phyloP scores from a whole-genome alignment of 805 yeast genomes.

The Saturnispora besseyi region DNA sequence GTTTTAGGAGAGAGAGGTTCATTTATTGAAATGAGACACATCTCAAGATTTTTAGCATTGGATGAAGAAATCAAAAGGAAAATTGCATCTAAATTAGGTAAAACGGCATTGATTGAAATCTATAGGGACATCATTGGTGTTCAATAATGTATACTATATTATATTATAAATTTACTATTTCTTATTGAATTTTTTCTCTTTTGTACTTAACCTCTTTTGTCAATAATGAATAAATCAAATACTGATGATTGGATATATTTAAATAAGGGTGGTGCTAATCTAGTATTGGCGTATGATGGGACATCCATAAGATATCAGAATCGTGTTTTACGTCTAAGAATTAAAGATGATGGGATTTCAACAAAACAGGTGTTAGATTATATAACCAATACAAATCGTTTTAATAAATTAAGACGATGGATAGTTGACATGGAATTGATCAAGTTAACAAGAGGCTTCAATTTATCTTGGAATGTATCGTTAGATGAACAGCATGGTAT shows the following conservation, averaged over 20 bases:
- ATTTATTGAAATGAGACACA: slow-evolving; percentile 52
- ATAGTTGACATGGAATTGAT: slow-evolving; percentile 11
- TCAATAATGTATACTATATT: slow-evolving; percentile 13
- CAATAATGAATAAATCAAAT: background rate
- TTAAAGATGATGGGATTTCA: slow-evolving; percentile 28
- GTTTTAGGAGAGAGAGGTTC: slow-evolving; percentile 66
- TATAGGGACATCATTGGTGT: slow-evolving; percentile 51
- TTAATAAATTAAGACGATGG: slow-evolving; percentile 11
- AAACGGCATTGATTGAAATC: slow-evolving; percentile 46
- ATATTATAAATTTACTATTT: background rate
- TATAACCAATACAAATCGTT: slow-evolving; percentile 19
- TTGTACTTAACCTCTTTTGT: background rate
- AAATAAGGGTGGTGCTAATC: slow-evolving; percentile 43
- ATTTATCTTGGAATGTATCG: background rate
- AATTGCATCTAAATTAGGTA: slow-evolving; percentile 49
- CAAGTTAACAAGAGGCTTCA: background rate
- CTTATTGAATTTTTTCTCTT: background rate
- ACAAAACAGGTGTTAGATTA: slow-evolving; percentile 36
- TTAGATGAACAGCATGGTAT: slow-evolving; percentile 18
- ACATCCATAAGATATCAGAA: slow-evolving; percentile 23
- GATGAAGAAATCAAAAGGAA: slow-evolving; percentile 48
- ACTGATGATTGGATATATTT: slow-evolving; percentile 31
- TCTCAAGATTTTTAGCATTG: slow-evolving; percentile 44
- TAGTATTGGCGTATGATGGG: slow-evolving; percentile 36
- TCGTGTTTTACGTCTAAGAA: slow-evolving; percentile 32